Base-by-base conservation (phyloP, 305 asterid genomes). In the Petunia hybrid region DNA sequence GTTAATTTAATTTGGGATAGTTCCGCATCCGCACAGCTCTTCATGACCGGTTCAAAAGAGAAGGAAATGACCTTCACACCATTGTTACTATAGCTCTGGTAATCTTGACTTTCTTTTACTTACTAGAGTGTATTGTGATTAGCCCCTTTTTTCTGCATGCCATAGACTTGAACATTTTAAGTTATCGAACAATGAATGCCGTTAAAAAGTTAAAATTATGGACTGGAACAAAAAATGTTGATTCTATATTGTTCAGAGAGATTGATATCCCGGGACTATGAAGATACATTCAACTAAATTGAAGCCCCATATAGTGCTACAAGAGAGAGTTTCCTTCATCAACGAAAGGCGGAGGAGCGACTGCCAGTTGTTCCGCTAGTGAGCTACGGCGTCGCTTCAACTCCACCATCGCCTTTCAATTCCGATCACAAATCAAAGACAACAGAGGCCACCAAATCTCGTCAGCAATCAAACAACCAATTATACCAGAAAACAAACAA, bases 11-110 rank as follows among this genome's bases (percentile, higher is more conserved):
- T n/a, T 56, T 55, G 83, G 71, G 84, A 80, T 87, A 95, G 99
- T 95, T 95, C 78, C 97, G 97, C 80, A 81, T 95, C 67, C 97
- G 84, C 63, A 91, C 99, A 48, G 98, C 97, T 87, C 92, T 97
- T 48, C 99, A 95, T 78, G 98, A 94, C 78, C 84, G 69, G 82
- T 95, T 94, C 91, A 88, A 85, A 79, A 92, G 98, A 91, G 97
- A 95, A 87, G 97, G 95, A 86, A 90, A 91, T 82, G 94, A 94
- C 88, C 91, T 95, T 74, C 97, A 87, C 76, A 86, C 95, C 71
- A 94, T 93, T 76, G 91, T 94, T 84, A 91, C 95, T 42, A 92
- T 94, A 80, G 90, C 97, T 78, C 81, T 95, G 99, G 98, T 95
- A 94, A 83, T 65, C 71, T 59, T 45, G 40, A 73, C 80, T 63